phyloP scores from a whole-genome alignment of 768 basidiomycete species.

The Termitomyces eurrhizus region DNA sequence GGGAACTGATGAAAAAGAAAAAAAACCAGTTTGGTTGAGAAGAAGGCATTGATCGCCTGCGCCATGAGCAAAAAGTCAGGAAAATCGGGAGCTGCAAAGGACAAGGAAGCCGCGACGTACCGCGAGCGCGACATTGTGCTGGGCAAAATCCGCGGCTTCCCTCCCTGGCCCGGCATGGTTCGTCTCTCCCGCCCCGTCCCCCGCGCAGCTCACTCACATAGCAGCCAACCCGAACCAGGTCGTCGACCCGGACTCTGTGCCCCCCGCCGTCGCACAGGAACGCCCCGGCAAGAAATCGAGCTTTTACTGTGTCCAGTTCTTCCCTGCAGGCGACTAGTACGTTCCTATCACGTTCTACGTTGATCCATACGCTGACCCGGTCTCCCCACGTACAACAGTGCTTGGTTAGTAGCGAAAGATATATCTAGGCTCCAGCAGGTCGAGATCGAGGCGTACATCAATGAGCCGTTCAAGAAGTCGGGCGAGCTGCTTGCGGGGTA shows the following conservation, averaged over 20 bases:
- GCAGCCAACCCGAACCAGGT: slow-evolving; percentile 45
- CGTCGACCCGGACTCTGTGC: slow-evolving; percentile 68
- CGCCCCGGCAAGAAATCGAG: slow-evolving; percentile 74
- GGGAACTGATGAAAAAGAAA: not conserved
- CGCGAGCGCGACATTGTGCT: slow-evolving; percentile 81
- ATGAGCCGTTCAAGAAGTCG: slow-evolving; percentile 70
- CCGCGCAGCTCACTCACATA: not conserved
- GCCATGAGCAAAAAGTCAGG: slow-evolving; percentile 51
- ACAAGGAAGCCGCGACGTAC: slow-evolving; percentile 44
- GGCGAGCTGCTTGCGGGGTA: slow-evolving; percentile 77
- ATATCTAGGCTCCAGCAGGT: slow-evolving; percentile 71
- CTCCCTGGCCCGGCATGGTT: slow-evolving; percentile 94
- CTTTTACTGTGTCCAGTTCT: slow-evolving; percentile 77
- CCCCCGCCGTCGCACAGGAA: slow-evolving; percentile 57
- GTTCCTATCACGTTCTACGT: slow-evolving; percentile 29
- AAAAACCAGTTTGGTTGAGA: not conserved
- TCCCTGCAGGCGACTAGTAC: slow-evolving; percentile 92
- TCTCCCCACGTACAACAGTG: slow-evolving; percentile 37
- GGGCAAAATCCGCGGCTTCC: slow-evolving; percentile 90
- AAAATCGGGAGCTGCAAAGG: not conserved
- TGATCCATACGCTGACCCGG: too few relatives aligned
- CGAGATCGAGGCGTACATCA: slow-evolving; percentile 83
- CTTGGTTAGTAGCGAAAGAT: slow-evolving; percentile 83
- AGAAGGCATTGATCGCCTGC: not conserved
- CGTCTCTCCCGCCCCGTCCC: slow-evolving; percentile 28